phyloP scores from a whole-genome alignment of 192 early-diverging fungal genomes.

The Piromyces finnis region DNA sequence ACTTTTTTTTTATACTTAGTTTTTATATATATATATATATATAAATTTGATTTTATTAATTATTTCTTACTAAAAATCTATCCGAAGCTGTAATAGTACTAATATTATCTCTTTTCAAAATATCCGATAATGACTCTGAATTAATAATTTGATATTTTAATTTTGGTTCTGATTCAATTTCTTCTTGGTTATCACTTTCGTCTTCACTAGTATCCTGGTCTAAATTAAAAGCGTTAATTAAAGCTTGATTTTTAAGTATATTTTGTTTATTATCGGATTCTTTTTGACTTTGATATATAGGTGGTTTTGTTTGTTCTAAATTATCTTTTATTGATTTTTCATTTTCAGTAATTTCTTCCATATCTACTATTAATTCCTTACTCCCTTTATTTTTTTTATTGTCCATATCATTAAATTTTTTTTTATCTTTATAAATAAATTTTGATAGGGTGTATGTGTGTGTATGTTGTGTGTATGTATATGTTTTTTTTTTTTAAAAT shows the following conservation, averaged over 20 bases:
- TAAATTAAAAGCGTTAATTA: not conserved
- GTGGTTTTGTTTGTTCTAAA: slow-evolving; percentile 10
- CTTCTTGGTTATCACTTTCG: slow-evolving; percentile 2
- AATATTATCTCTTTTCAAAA: slow-evolving; percentile 75
- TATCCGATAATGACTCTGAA: slow-evolving; percentile 38
- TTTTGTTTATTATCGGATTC: not conserved
- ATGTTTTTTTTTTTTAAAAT: no score
- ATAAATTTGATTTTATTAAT: no score
- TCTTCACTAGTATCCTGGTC: not conserved
- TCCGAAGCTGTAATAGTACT: slow-evolving; percentile 61
- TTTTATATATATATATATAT: no score
- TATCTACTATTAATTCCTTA: not conserved
- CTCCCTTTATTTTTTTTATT: not conserved
- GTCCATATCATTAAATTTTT: no score
- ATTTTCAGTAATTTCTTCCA: slow-evolving; percentile 3
- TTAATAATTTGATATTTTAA: slow-evolving; percentile 76
- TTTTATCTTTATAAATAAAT: no score
- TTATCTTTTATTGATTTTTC: slow-evolving; percentile 14
- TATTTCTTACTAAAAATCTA: slow-evolving; percentile 53
- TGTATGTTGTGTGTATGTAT: no score
- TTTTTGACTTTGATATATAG: not conserved
- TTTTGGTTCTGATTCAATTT: slow-evolving; percentile 81
- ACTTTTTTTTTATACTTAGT: no score
- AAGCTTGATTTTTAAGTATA: not conserved
- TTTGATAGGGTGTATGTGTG: no score